phyloP scores from a whole-genome alignment of 441 rosid species.

The Biscutella laevigata region DNA sequence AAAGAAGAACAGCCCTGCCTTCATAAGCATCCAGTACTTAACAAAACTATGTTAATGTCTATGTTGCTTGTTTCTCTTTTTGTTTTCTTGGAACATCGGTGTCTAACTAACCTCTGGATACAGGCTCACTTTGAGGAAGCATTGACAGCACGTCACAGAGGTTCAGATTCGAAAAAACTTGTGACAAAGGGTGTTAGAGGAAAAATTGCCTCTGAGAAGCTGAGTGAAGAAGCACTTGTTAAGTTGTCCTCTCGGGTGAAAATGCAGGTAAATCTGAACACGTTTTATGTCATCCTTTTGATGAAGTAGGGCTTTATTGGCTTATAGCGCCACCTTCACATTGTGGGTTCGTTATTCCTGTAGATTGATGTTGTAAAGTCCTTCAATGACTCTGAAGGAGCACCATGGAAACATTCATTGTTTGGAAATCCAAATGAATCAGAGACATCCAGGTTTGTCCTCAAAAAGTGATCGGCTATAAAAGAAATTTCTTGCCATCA shows the following conservation, averaged over 20 bases:
- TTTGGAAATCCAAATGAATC: slow-evolving; percentile 94
- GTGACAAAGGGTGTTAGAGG: slow-evolving; percentile 75
- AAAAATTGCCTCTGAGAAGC: slow-evolving; percentile 70
- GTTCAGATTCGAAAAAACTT: slow-evolving; percentile 73
- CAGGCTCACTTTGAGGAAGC: slow-evolving; percentile 97
- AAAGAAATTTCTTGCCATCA: background rate
- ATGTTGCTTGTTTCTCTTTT: slow-evolving; percentile 2
- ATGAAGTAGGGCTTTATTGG: slow-evolving; percentile 3
- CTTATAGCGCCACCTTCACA: slow-evolving; percentile 11
- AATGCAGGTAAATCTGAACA: slow-evolving; percentile 53
- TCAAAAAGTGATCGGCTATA: background rate
- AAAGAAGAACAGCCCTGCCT: background rate
- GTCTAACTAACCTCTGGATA: slow-evolving; percentile 25
- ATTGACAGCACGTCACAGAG: slow-evolving; percentile 70
- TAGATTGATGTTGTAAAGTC: slow-evolving; percentile 91
- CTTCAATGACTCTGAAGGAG: slow-evolving; percentile 70
- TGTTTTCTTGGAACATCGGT: background rate
- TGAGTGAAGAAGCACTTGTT: slow-evolving; percentile 79
- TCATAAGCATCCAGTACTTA: background rate
- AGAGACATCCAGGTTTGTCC: slow-evolving; percentile 82
- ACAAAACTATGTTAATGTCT: background rate
- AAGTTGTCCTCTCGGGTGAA: slow-evolving; percentile 77
- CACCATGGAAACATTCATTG: slow-evolving; percentile 84
- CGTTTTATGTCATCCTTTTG: background rate
- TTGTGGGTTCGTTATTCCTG: slow-evolving; percentile 18